A percentile compares a stretch with the other conserved stretches of the same genome.
phyloP scores from a whole-genome alignment of 2,329 filamentous ascomycete genomes.

The Penicillium sp. region DNA sequence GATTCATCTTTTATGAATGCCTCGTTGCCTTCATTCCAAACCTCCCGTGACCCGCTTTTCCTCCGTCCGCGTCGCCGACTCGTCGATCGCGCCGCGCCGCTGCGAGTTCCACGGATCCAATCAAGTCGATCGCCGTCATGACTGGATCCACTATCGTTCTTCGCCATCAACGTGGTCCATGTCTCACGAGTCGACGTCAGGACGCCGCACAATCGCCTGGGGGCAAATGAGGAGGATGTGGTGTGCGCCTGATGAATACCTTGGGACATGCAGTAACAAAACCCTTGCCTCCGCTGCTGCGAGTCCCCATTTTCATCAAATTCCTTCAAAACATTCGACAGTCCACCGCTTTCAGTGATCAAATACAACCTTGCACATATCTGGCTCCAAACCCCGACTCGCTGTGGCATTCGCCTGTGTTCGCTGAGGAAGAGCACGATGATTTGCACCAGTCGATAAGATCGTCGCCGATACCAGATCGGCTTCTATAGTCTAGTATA shows the following conservation, averaged over 20 bases:
- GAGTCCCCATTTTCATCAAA: slow-evolving; percentile 7
- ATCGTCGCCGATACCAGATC: slow-evolving; percentile 7
- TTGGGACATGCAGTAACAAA: slow-evolving; percentile 12
- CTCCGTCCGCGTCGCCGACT: slow-evolving; percentile 4
- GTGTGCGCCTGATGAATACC: slow-evolving; percentile 6
- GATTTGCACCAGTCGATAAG: slow-evolving; percentile 1
- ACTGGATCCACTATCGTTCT: slow-evolving; percentile 7
- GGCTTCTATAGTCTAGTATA: background rate
- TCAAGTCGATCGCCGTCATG: slow-evolving; percentile 2
- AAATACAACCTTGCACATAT: slow-evolving; percentile 19
- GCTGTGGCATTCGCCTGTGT: background rate
- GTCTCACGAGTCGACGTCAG: slow-evolving; percentile 13
- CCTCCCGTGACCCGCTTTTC: background rate
- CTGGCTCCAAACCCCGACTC: slow-evolving; percentile 4
- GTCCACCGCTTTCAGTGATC: slow-evolving; percentile 11
- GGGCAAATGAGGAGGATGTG: slow-evolving; percentile 12
- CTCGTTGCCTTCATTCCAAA: slow-evolving; percentile 5
- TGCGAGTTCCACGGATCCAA: background rate
- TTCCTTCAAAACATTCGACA: slow-evolving; percentile 2
- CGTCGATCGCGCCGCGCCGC: background rate
- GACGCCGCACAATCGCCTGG: slow-evolving; percentile 1
- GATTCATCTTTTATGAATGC: slow-evolving; percentile 11
- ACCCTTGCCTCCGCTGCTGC: slow-evolving; percentile 16
- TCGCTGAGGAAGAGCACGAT: slow-evolving; percentile 3
- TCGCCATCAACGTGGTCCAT: slow-evolving; percentile 14